phyloP scores from a whole-genome alignment of 1,284 basidiomycete species.

The Uromyces viciae-fabae region DNA sequence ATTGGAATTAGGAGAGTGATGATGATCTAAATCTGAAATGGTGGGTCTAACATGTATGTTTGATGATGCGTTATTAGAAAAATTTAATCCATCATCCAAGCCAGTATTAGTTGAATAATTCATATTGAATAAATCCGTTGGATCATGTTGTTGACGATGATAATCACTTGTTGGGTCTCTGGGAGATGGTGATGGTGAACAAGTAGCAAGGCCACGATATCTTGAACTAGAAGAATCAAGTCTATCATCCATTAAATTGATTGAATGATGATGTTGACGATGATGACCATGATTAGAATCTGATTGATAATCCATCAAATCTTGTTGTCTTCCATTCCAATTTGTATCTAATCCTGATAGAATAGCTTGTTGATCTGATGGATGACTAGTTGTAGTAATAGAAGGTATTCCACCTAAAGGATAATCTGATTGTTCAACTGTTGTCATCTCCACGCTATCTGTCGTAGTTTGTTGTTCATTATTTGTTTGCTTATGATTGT shows the following conservation, averaged over 20 bases:
- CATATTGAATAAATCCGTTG: background rate
- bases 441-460: constrained; percentile 41
- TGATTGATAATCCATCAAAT: background rate
- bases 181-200: constrained; percentile 4
- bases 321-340: background rate
- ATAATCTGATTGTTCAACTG: background rate
- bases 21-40: no score
- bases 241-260: background rate
- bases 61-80: no score
- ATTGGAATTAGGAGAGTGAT: background rate
- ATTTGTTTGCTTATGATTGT: constrained; percentile 17
- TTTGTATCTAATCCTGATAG: background rate
- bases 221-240: background rate
- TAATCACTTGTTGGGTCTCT: background rate
- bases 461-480: no score
- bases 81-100: no score
- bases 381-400: constrained; percentile 22
- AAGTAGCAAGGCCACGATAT: background rate
- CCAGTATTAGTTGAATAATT: background rate
- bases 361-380: background rate
- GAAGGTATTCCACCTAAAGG: background rate
- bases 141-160: background rate
- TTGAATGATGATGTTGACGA: no score
- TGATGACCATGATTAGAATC: constrained; percentile 12
- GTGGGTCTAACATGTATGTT: no score